Conservation (phyloP, 257 asterid genomes). For the Przewalskia tangutica region DNA sequence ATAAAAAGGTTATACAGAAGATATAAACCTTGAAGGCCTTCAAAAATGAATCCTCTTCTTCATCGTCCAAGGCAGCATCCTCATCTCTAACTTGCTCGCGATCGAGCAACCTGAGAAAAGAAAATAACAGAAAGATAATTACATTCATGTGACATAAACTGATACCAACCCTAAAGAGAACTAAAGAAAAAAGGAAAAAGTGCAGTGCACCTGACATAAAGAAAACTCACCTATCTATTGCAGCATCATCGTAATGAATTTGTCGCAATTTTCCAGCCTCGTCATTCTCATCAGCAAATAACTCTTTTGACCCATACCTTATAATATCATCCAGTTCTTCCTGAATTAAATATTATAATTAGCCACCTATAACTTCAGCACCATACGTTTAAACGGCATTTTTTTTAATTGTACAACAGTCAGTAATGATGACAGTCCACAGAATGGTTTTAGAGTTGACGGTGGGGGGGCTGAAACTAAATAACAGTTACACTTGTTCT, state of each 20-base stretch:
- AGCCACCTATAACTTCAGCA: background rate
- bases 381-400: conserved; percentile 35
- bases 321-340: conserved; percentile 96
- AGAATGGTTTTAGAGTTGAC: background rate
- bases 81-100: conserved; percentile 84
- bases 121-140: background rate
- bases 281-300: conserved; percentile 91
- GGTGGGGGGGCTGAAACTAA: background rate
- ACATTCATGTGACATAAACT: background rate
- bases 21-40: conserved; percentile 89
- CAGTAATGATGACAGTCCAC: background rate
- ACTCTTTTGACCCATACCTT: conserved; percentile 90
- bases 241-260: conserved; percentile 94
- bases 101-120: conserved; percentile 53
- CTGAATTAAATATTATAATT: conserved; percentile 29
- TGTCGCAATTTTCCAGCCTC: conserved; percentile 87
- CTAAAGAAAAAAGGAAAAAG: background rate
- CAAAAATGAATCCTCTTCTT: conserved; percentile 88
- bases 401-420: background rate
- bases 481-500: background rate
- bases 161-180: background rate
- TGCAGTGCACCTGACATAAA: background rate
- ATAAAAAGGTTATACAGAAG: background rate
- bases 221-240: conserved; percentile 46
- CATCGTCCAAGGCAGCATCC: conserved; percentile 72